Evolutionary conservation across 1,284 basidiomycete species (phyloP).

Genomic region (Mycosarcoma mackinlayi): DNA sequence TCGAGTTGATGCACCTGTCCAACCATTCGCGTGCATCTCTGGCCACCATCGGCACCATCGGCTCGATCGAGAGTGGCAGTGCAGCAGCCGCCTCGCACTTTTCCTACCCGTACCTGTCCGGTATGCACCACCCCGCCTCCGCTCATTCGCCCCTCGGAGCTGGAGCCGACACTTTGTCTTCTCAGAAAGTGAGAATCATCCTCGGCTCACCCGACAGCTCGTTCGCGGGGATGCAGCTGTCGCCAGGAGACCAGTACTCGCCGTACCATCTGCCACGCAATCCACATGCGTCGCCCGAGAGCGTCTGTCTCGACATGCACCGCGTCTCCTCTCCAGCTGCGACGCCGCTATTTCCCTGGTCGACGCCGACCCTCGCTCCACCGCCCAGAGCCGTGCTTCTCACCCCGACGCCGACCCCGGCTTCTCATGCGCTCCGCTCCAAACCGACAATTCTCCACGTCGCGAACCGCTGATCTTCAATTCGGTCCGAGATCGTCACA

Average conservation of each 20-base stretch:
- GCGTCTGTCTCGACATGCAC: slow-evolving; percentile 28
- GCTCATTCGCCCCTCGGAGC: no score
- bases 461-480: slow-evolving; percentile 5
- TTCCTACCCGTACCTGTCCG: slow-evolving; percentile 58
- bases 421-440: slow-evolving; percentile 2
- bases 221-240: slow-evolving; percentile 10
- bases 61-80: no score
- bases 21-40: slow-evolving; percentile 18
- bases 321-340: neutral
- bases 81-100: slow-evolving; percentile 40
- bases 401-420: neutral
- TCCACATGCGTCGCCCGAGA: slow-evolving; percentile 29
- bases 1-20: slow-evolving; percentile 1
- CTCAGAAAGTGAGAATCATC: slow-evolving; percentile 25
- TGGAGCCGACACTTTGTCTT: no score
- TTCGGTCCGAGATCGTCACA: no score
- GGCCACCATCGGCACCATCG: slow-evolving; percentile 8
- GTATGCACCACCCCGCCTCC: slow-evolving; percentile 37
- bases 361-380: slow-evolving; percentile 24
- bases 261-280: slow-evolving; percentile 34
- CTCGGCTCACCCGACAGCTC: slow-evolving; percentile 18
- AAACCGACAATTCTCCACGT: slow-evolving; percentile 7
- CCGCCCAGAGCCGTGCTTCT: no score
- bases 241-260: slow-evolving; percentile 24
- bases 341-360: slow-evolving; percentile 31